Evolutionary conservation across 805 yeast genomes (phyloP).

Genomic region (Candida coleopterorum): DNA sequence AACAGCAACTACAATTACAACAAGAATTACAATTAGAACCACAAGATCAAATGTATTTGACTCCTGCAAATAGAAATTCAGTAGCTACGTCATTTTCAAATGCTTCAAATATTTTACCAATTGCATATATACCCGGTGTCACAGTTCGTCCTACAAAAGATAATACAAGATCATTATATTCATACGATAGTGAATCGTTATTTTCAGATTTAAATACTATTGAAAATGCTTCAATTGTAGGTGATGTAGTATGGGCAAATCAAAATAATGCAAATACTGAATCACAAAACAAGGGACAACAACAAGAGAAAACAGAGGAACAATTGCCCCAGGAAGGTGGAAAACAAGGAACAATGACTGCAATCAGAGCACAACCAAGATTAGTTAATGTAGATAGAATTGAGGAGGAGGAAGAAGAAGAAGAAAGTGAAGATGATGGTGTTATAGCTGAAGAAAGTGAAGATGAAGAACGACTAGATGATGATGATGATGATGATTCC

Average conservation of each 20-base stretch:
- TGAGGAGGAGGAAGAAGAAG: slow-evolving; percentile 40
- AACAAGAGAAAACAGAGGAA: slow-evolving; percentile 16
- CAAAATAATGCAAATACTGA: slow-evolving; percentile 6
- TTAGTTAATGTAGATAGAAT: slow-evolving; percentile 54
- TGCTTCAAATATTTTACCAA: slow-evolving; percentile 84
- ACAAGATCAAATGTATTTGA: slow-evolving; percentile 14
- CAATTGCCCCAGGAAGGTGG: slow-evolving; percentile 16
- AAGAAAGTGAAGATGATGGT: slow-evolving; percentile 20
- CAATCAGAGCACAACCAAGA: slow-evolving; percentile 70
- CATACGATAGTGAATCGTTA: slow-evolving; percentile 38
- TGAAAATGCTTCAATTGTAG: slow-evolving; percentile 44
- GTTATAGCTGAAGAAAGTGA: slow-evolving; percentile 16
- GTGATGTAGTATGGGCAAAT: slow-evolving; percentile 25
- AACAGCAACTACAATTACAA: slow-evolving; percentile 12
- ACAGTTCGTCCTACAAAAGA: slow-evolving; percentile 52
- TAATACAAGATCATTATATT: slow-evolving; percentile 40
- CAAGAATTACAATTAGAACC: slow-evolving; percentile 7
- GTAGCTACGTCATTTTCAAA: slow-evolving; percentile 61
- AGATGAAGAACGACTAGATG: background rate
- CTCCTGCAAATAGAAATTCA: slow-evolving; percentile 26
- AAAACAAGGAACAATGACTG: slow-evolving; percentile 52
- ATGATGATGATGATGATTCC: slow-evolving; percentile 13
- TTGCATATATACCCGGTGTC: slow-evolving; percentile 93
- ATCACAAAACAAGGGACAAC: background rate
- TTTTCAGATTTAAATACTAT: slow-evolving; percentile 41